Percentiles rank a stretch among this genome's conserved stretches.
Evolutionary conservation across 1,284 basidiomycete genomes (phyloP).

Genomic region (Phlebopus sp.): DNA sequence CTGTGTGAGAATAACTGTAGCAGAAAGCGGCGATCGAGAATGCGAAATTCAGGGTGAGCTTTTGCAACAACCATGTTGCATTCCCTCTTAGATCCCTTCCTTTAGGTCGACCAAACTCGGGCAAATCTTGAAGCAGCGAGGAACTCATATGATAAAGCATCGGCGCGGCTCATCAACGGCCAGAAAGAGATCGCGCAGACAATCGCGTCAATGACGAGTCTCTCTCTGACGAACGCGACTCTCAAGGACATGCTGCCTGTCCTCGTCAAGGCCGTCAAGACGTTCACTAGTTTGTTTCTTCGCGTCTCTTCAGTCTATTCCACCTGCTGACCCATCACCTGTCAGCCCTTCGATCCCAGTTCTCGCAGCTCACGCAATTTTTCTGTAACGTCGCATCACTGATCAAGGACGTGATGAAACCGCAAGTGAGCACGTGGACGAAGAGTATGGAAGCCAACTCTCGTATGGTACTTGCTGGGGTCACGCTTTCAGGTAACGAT

Average conservation of each 20-base stretch:
- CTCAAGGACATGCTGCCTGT: constrained; percentile 18
- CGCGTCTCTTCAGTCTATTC: not conserved
- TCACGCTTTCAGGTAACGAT: not conserved
- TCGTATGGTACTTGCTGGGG: constrained; percentile 18
- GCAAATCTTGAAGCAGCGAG: constrained; percentile 18
- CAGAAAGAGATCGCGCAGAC: constrained; percentile 21
- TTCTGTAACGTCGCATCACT: constrained; percentile 18
- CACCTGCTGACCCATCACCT: not conserved
- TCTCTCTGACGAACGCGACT: constrained; percentile 21
- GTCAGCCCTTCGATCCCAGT: constrained; percentile 18
- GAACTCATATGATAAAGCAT: constrained; percentile 15
- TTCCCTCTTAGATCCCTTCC: not conserved
- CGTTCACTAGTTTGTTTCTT: constrained; percentile 14
- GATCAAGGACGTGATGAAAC: constrained; percentile 22
- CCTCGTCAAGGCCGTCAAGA: constrained; percentile 18
- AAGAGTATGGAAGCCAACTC: constrained; percentile 18
- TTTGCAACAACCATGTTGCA: not conserved
- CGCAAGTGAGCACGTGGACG: constrained; percentile 18
- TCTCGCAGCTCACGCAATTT: constrained; percentile 19
- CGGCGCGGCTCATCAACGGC: constrained; percentile 15
- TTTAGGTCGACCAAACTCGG: constrained; percentile 18
- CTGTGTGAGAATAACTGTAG: too few relatives aligned
- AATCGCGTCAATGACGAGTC: constrained; percentile 16
- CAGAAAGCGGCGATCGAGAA: not conserved
- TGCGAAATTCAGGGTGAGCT: not conserved